Base-by-base conservation (phyloP, 352 stramenopile species). In the Pythium phragmiticola region DNA sequence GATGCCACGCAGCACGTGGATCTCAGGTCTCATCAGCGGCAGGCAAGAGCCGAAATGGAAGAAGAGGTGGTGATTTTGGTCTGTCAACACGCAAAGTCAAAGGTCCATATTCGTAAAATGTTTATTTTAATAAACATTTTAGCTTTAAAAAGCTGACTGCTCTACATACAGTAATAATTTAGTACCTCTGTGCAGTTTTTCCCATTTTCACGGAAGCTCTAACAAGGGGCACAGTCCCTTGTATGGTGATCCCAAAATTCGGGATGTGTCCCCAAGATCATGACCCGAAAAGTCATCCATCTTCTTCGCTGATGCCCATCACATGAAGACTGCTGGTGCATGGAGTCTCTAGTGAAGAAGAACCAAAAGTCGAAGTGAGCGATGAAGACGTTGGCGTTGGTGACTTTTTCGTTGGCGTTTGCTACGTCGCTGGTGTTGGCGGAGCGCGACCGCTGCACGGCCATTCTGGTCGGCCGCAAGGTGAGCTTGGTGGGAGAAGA, bases 401-500 rank as follows among this genome's bases (percentile, higher is more conserved):
- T 49, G 16, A 30, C 48, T 7, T 4, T 59, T 14, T 41, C 34
- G 37, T 42, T 60, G 19, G 52, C 37, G 13, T 39, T 30, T 21
- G 26, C 52, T 5, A 30, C 26, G 2, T 30, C 26, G 36, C 21
- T 49, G 3, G 42, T 47, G 51, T 5, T 41, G 7, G 51, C 49
- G 2, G 30, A 59, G 19, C 43, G 30, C 50, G 60, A 60, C 51
- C 60, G 60, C 12, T 66, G 50, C 4, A 66, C 42, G 28, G 60
- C 60, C 13, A 60, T 66, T 33, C 42, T 66, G 14, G 51, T 66
- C 43, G 50, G 60, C 13, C 39, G 41, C 42, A 56, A 60, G 49
- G 60, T 66, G 4, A 7, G 46, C 39, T 9, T n/a, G 34, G 11
- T 46, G 37, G 8, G 21, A n/a, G 17, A 21, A 7, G 11, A 19